These are phyloP conservation scores for Aspergillus tamarii DNA, from an alignment of 2,329 filamentous ascomycete species.

Conservation along the genomic window DNA sequence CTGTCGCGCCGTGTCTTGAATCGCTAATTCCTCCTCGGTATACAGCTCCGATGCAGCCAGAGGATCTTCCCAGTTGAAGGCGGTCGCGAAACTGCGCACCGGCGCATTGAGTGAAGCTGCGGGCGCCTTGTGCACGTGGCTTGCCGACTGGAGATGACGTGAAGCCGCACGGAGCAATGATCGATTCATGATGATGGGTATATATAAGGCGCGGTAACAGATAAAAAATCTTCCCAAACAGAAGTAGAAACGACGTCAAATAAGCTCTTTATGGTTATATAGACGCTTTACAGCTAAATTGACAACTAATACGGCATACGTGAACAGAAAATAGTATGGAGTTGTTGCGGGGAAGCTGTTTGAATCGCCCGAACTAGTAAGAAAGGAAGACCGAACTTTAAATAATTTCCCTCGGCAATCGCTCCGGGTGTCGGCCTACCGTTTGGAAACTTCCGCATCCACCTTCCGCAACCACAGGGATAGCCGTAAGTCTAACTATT, in stretches of 20 bases:
- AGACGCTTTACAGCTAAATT: not conserved
- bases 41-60: conserved; percentile 73
- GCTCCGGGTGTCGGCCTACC: conserved; percentile 9
- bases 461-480: not conserved
- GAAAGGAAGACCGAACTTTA: not conserved
- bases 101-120: conserved; percentile 16
- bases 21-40: conserved; percentile 88
- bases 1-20: conserved; percentile 85
- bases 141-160: conserved; percentile 31
- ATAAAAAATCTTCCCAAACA: not conserved
- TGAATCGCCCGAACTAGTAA: conserved; percentile 10
- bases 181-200: conserved; percentile 37
- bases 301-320: not conserved
- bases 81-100: conserved; percentile 38
- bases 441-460: not conserved
- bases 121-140: conserved; percentile 22
- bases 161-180: conserved; percentile 36
- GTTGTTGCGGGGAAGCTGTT: conserved; percentile 16
- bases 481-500: not conserved
- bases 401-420: conserved; percentile 32
- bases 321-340: conserved; percentile 6
- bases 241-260: not conserved
- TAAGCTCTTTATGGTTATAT: not conserved
- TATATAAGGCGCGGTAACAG: conserved; percentile 2
- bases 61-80: conserved; percentile 92